These are phyloP conservation scores for Zymoseptoria ardabiliae DNA, from an alignment of 2,329 filamentous ascomycete genomes.

Conservation along the genomic window DNA sequence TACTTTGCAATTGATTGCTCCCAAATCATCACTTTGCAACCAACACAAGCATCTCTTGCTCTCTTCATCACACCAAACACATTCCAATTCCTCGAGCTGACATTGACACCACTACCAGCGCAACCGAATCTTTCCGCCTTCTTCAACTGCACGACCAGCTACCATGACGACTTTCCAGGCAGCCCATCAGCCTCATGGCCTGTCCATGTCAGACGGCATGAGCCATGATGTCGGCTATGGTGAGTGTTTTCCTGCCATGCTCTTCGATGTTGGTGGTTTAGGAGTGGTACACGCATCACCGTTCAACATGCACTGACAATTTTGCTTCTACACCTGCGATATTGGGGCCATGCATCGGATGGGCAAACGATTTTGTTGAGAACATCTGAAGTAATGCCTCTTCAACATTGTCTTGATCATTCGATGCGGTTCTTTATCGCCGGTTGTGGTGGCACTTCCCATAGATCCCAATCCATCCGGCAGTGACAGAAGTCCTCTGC, in stretches of 20 bases:
- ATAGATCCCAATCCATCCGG: conserved; percentile 9
- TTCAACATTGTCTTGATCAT: conserved; percentile 1
- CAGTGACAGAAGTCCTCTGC: conserved; percentile 22
- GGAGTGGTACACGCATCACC: not conserved
- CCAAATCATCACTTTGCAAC: conserved; percentile 1
- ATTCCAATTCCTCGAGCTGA: not conserved
- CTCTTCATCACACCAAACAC: not conserved
- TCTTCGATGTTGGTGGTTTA: not conserved
- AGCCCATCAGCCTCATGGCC: conserved; percentile 9
- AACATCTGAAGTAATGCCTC: not conserved
- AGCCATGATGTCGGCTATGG: conserved; percentile 12
- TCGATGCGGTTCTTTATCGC: conserved; percentile 3
- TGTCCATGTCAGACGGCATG: conserved; percentile 8
- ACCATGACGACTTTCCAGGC: conserved; percentile 13
- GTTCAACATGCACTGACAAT: not conserved
- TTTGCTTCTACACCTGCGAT: conserved; percentile 1
- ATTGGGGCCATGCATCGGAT: not conserved
- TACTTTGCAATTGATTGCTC: not conserved
- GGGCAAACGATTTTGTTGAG: not conserved
- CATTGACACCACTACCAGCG: conserved; percentile 3
- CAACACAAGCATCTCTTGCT: not conserved
- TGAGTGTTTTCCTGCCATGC: conserved; percentile 1
- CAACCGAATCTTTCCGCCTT: not conserved
- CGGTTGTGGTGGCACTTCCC: conserved; percentile 3
- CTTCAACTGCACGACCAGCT: not conserved